These are phyloP conservation scores for Rubus parviflorus DNA, from an alignment of 306 rosid species.

Conservation along the genomic window DNA sequence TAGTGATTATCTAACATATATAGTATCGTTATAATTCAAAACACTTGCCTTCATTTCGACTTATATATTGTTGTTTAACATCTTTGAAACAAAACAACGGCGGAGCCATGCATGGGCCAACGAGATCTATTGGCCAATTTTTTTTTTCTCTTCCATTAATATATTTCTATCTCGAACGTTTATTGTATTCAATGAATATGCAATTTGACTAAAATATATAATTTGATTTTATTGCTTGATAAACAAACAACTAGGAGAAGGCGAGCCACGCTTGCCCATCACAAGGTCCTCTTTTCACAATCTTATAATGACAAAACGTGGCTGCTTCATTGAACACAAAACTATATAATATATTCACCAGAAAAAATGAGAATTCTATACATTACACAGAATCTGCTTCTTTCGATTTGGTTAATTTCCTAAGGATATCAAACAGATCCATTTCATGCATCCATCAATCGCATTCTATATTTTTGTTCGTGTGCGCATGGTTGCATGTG, in stretches of 20 bases:
- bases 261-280: background rate
- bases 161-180: too few species aligned
- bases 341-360: background rate
- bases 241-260: background rate
- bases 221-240: background rate
- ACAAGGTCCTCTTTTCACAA: background rate
- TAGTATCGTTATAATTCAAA: too few species aligned
- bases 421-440: background rate
- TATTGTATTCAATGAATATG: too few species aligned
- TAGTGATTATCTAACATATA: too few species aligned
- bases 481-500: background rate
- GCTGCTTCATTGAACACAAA: conserved; percentile 5
- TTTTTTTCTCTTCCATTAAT: too few species aligned
- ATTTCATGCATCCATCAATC: background rate
- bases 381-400: conserved; percentile 16
- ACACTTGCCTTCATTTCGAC: too few species aligned
- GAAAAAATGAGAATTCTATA: too few species aligned
- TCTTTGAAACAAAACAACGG: too few species aligned
- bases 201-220: too few species aligned
- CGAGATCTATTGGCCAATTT: too few species aligned
- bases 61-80: too few species aligned
- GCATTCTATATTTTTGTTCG: background rate
- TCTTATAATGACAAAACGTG: background rate
- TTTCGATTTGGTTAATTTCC: conserved; percentile 15
- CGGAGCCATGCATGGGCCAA: too few species aligned